phyloP scores from a whole-genome alignment of 2,329 filamentous ascomycete genomes.

The Curvularia verruculosa region DNA sequence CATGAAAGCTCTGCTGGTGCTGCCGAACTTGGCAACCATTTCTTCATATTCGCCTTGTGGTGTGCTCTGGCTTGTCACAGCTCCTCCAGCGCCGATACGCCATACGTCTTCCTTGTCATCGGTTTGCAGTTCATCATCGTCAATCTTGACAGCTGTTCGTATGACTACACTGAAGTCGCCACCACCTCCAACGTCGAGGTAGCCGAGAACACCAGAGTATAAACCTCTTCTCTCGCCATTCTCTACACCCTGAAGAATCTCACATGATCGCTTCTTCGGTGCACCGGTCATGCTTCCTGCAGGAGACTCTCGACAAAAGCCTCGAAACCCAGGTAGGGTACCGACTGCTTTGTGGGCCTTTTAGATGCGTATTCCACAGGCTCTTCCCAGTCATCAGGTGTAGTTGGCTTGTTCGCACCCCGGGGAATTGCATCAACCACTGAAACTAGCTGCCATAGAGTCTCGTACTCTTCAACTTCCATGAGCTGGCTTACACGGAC shows the following conservation, averaged over 20 bases:
- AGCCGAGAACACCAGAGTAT: conserved; percentile 89
- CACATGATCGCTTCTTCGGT: conserved; percentile 90
- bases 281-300: conserved; percentile 97
- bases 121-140: conserved; percentile 14
- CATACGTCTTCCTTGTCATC: conserved; percentile 63
- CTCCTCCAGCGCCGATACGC: conserved; percentile 88
- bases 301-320: conserved; percentile 80
- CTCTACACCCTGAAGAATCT: conserved; percentile 77
- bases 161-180: conserved; percentile 95
- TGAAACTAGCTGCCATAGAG: conserved; percentile 89
- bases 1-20: conserved; percentile 40
- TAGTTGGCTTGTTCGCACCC: conserved; percentile 31
- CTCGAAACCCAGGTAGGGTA: conserved; percentile 66
- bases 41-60: conserved; percentile 84
- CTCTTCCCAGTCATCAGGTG: conserved; percentile 43
- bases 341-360: conserved; percentile 11
- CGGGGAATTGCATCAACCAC: conserved; percentile 71
- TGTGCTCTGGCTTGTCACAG: conserved; percentile 84
- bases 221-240: conserved; percentile 68
- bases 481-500: conserved; percentile 80
- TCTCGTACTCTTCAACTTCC: conserved; percentile 87
- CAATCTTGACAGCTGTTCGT: conserved; percentile 70
- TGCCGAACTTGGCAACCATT: conserved; percentile 65
- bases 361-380: conserved; percentile 29
- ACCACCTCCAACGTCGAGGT: conserved; percentile 81